Conservation (phyloP, 371 early-diverging fungal genomes). For the Lichtheimia ramosa region DNA sequence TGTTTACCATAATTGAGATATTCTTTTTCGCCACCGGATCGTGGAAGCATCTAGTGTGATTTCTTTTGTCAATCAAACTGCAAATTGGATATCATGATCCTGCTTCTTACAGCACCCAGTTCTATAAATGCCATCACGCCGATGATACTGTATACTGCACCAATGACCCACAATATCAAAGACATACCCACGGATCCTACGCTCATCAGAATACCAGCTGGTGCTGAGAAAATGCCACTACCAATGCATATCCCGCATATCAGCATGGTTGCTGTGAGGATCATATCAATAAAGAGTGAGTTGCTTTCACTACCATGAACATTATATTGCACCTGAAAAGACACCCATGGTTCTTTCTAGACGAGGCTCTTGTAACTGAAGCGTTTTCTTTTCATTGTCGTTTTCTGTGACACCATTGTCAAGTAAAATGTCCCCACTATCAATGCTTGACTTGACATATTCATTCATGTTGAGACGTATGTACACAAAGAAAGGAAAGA, state of each 20-base stretch:
- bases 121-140: constrained; percentile 34
- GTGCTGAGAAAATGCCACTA: constrained; percentile 38
- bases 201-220: constrained; percentile 21
- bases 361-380: not conserved
- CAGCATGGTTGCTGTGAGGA: not conserved
- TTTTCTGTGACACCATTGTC: not conserved
- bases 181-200: constrained; percentile 41
- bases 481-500: not conserved
- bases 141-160: constrained; percentile 24
- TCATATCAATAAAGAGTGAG: too few relatives aligned
- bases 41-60: constrained; percentile 18
- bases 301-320: not conserved
- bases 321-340: constrained; percentile 1
- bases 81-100: not conserved
- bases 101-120: constrained; percentile 23
- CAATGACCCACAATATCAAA: constrained; percentile 27
- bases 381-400: not conserved
- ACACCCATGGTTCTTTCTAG: not conserved
- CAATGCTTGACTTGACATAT: not conserved
- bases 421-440: not conserved
- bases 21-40: constrained; percentile 21
- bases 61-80: not conserved
- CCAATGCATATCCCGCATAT: constrained; percentile 22
- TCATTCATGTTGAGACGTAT: not conserved
- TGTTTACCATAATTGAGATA: constrained; percentile 13